A percentile compares a stretch with the other conserved stretches of the same genome.
Evolutionary conservation across 495 filamentous ascomycete genomes (phyloP).

Genomic region (Aspergillus funiculosus): DNA sequence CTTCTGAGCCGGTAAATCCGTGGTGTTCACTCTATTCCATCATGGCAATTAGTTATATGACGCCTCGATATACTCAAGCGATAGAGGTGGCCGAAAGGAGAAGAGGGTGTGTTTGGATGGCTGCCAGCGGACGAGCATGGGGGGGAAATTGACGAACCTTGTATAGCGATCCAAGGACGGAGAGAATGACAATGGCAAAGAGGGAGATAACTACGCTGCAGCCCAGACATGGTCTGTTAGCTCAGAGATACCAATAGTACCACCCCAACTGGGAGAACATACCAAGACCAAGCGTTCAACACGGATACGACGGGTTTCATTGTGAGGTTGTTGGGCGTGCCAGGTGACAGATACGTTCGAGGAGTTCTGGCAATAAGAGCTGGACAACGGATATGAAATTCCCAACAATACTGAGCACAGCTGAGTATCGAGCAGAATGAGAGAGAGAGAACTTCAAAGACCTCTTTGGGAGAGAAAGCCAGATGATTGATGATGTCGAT

Average conservation of each 20-base stretch:
- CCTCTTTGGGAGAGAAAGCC: background rate
- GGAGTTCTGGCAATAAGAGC: background rate
- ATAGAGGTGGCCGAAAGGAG: background rate
- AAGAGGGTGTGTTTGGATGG: background rate
- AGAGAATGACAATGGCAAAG: slow-evolving; percentile 85
- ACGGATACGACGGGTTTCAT: slow-evolving; percentile 92
- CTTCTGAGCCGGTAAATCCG: slow-evolving; percentile 67
- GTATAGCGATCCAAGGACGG: slow-evolving; percentile 73
- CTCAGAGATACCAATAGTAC: background rate
- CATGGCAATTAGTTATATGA: background rate
- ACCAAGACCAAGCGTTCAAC: slow-evolving; percentile 94
- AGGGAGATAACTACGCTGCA: slow-evolving; percentile 76
- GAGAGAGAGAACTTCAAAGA: background rate
- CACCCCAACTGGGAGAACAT: slow-evolving; percentile 17
- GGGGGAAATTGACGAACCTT: slow-evolving; percentile 42
- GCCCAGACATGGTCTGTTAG: background rate
- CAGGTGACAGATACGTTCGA: background rate
- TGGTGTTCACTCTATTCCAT: slow-evolving; percentile 58
- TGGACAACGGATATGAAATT: background rate
- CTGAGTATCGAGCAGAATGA: background rate
- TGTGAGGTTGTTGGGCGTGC: slow-evolving; percentile 30
- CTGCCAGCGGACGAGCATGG: slow-evolving; percentile 8
- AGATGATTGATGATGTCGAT: background rate
- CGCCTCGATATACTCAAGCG: background rate
- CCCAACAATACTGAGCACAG: background rate